Conservation (phyloP, 1,139 yeast genomes). For the Nadsonia starkeyi-henricii region DNA sequence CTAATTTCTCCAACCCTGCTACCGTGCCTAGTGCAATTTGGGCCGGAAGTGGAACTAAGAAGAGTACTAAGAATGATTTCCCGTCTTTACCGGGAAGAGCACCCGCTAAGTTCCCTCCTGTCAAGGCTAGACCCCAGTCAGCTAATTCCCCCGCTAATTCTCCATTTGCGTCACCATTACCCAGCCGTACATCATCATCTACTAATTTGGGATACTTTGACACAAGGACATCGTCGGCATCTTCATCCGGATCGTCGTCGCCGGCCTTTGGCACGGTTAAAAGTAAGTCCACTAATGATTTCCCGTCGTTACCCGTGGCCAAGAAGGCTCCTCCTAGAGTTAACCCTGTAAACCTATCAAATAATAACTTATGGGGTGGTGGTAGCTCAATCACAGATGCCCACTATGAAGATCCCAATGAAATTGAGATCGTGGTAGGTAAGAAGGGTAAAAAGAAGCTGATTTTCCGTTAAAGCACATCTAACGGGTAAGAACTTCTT, state of each 20-base stretch:
- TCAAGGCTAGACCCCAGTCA: not conserved
- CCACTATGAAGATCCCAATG: constrained; percentile 5
- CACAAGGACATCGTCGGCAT: not conserved
- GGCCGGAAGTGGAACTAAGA: not conserved
- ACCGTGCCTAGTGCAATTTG: not conserved
- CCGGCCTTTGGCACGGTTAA: constrained; percentile 14
- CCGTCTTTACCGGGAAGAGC: not conserved
- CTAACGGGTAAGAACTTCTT: too few species aligned
- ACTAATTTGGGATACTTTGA: constrained; percentile 5
- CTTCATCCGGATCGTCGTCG: not conserved
- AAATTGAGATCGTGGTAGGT: constrained; percentile 2
- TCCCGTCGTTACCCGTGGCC: constrained; percentile 41
- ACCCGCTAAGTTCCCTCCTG: not conserved
- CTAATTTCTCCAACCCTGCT: not conserved
- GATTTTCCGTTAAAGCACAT: not conserved
- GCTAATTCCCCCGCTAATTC: constrained; percentile 6
- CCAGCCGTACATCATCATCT: constrained; percentile 9
- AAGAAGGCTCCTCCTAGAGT: constrained; percentile 5
- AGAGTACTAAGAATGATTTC: not conserved
- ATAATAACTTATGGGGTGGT: constrained; percentile 7
- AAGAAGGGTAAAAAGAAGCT: constrained; percentile 10
- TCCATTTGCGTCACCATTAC: constrained; percentile 7
- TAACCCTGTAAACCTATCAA: constrained; percentile 2
- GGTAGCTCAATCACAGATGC: not conserved
- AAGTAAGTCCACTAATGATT: constrained; percentile 22